Conservation (phyloP, 169 alveolate genomes). For the Plasmodium coatneyi region DNA sequence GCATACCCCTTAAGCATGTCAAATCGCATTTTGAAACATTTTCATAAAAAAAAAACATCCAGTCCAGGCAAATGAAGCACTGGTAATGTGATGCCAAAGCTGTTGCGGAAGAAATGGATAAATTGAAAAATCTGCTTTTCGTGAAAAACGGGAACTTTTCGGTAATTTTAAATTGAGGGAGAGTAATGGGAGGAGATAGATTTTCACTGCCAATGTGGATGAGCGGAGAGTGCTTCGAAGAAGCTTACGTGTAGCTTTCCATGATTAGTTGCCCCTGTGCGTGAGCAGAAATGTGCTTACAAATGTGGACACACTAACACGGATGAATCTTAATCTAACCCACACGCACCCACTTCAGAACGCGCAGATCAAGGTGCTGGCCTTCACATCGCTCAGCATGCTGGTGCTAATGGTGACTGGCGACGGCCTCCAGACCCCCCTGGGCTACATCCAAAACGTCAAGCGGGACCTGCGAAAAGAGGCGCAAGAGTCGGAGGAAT, state of each 20-base stretch:
- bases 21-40: neutral
- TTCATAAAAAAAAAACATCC: neutral
- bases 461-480: conserved; percentile 29
- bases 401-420: conserved; percentile 63
- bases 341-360: conserved; percentile 4
- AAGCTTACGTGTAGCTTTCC: neutral
- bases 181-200: neutral
- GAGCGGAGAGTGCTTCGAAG: neutral
- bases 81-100: neutral
- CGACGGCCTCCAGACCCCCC: conserved; percentile 68
- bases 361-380: conserved; percentile 50
- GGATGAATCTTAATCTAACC: neutral
- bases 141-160: conserved; percentile 73
- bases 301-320: neutral
- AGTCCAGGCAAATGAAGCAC: neutral
- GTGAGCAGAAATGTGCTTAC: neutral
- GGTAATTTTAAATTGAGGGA: conserved; percentile 8
- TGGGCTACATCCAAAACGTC: conserved; percentile 40
- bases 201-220: neutral
- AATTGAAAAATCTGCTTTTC: conserved; percentile 50
- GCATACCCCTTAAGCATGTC: neutral
- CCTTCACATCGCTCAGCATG: conserved; percentile 67
- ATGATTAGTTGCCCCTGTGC: neutral
- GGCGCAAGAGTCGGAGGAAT: conserved; percentile 18
- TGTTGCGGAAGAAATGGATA: conserved; percentile 27